phyloP scores from a whole-genome alignment of 2,329 filamentous ascomycete species.

The Pseudocercospora eumusae region DNA sequence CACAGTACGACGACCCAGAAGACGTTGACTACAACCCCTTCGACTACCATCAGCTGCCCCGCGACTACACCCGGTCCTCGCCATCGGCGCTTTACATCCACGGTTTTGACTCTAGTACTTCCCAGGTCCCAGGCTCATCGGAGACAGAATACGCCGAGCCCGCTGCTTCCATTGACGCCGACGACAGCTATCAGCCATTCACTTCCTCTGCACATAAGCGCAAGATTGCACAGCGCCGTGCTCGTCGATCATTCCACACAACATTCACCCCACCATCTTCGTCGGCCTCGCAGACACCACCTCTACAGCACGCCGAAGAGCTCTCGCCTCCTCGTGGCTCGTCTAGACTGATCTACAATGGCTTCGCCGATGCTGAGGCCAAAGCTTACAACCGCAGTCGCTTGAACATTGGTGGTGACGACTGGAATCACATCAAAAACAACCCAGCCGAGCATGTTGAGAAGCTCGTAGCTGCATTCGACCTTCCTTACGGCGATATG shows the following conservation, averaged over 20 bases:
- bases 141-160: background rate
- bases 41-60: background rate
- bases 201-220: conserved; percentile 16
- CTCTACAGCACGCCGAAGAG: background rate
- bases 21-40: background rate
- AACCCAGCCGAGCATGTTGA: conserved; percentile 15
- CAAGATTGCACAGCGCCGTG: conserved; percentile 15
- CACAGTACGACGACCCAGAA: background rate
- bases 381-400: conserved; percentile 15
- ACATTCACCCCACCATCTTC: background rate
- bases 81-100: background rate
- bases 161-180: background rate
- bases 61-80: background rate
- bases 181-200: conserved; percentile 1
- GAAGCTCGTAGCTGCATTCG: conserved; percentile 19
- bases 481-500: conserved; percentile 6
- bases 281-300: conserved; percentile 7
- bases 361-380: conserved; percentile 22
- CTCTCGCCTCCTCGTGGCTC: conserved; percentile 1
- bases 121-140: background rate
- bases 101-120: conserved; percentile 1
- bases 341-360: conserved; percentile 14
- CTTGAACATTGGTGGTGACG: conserved; percentile 16
- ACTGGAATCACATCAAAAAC: conserved; percentile 17
- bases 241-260: background rate